A percentile compares a stretch with the other conserved stretches of the same genome.
Conservation (phyloP, 2,329 filamentous ascomycete genomes). For the Hypocrella siamensis region DNA sequence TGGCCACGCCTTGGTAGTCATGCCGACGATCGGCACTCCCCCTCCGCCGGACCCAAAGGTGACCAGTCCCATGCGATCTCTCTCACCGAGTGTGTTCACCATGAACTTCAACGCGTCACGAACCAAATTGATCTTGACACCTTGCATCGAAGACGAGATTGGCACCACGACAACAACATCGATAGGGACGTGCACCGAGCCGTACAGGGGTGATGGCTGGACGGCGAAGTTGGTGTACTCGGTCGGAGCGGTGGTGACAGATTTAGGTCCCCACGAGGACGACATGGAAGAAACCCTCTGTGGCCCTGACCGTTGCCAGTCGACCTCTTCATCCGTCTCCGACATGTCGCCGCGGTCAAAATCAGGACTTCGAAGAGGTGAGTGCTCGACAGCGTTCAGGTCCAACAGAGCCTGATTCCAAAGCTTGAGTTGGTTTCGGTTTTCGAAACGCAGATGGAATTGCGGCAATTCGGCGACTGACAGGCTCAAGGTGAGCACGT, state of each 20-base stretch:
- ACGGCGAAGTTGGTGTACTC: slow-evolving; percentile 69
- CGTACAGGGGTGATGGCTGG: slow-evolving; percentile 22
- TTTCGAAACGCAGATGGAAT: slow-evolving; percentile 84
- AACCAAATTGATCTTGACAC: slow-evolving; percentile 92
- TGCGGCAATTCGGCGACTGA: slow-evolving; percentile 85
- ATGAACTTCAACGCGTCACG: slow-evolving; percentile 87
- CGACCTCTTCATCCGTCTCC: slow-evolving; percentile 69
- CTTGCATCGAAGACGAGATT: slow-evolving; percentile 96
- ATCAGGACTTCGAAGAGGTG: slow-evolving; percentile 52
- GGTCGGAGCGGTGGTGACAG: slow-evolving; percentile 74
- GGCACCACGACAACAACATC: slow-evolving; percentile 95
- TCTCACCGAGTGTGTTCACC: slow-evolving; percentile 74
- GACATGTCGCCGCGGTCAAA: slow-evolving; percentile 65
- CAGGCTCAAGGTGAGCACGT: slow-evolving; percentile 74
- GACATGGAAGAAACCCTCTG: slow-evolving; percentile 70
- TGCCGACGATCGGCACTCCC: slow-evolving; percentile 88
- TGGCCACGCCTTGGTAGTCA: slow-evolving; percentile 89
- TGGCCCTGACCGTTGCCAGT: slow-evolving; percentile 51
- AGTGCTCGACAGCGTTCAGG: slow-evolving; percentile 55
- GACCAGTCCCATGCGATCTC: slow-evolving; percentile 92
- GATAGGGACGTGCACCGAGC: slow-evolving; percentile 70
- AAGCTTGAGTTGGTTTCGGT: slow-evolving; percentile 66
- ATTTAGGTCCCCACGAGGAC: slow-evolving; percentile 70
- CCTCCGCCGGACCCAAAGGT: slow-evolving; percentile 92
- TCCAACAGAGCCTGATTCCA: slow-evolving; percentile 84